A percentile compares a stretch with the other conserved stretches of the same genome.
phyloP scores from a whole-genome alignment of 352 stramenopile species.

The Phytophthora pini region DNA sequence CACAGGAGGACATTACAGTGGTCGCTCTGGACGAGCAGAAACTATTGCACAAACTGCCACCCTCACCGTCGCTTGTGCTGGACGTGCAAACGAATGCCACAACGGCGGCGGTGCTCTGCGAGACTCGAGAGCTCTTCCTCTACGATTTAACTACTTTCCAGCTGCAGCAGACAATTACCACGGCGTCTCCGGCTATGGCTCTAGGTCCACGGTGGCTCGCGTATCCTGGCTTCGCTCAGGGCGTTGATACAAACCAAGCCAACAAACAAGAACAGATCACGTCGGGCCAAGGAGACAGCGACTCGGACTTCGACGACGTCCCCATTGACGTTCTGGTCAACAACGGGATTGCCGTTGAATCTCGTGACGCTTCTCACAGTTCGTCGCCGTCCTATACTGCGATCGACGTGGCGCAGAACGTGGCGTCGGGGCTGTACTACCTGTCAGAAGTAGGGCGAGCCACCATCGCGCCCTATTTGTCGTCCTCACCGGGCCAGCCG shows the following conservation, averaged over 20 bases:
- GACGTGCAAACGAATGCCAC: constrained; percentile 71
- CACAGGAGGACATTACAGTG: constrained; percentile 56
- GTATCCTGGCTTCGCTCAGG: constrained; percentile 59
- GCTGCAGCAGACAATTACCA: constrained; percentile 51
- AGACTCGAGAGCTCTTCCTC: constrained; percentile 72
- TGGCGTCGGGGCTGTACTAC: constrained; percentile 89
- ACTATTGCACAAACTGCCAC: constrained; percentile 57
- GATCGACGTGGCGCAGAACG: constrained; percentile 87
- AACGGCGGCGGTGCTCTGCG: constrained; percentile 66
- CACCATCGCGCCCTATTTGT: constrained; percentile 78
- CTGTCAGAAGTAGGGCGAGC: constrained; percentile 72
- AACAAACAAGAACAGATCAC: constrained; percentile 33
- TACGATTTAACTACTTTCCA: constrained; percentile 64
- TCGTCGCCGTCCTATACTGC: constrained; percentile 66
- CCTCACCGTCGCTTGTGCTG: constrained; percentile 68
- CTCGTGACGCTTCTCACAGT: constrained; percentile 31
- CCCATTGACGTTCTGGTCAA: constrained; percentile 52
- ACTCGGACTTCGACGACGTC: constrained; percentile 58
- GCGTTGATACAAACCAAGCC: constrained; percentile 10
- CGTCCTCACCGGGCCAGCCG: constrained; percentile 61
- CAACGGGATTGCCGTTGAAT: constrained; percentile 31
- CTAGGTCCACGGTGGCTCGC: constrained; percentile 74
- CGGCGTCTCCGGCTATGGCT: constrained; percentile 66
- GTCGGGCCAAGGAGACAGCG: constrained; percentile 37
- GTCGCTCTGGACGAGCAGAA: constrained; percentile 61